Base-by-base conservation (phyloP, 345 rosid species). In the Viola odorata region DNA sequence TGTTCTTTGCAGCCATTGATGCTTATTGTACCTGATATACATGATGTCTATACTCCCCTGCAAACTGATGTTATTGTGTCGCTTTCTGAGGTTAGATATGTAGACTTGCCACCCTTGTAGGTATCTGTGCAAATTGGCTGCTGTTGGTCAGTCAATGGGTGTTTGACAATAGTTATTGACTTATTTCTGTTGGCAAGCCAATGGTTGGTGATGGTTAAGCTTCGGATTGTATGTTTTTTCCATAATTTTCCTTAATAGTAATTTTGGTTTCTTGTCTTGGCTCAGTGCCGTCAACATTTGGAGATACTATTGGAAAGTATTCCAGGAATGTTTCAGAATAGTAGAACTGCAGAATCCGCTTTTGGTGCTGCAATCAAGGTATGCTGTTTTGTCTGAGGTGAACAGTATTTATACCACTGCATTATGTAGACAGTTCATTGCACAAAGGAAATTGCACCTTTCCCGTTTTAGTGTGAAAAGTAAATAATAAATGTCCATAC, bases 351-450 rank as follows among this genome's bases (percentile, higher is more conserved):
- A 50, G 99, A 95, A 78, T 95, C 99, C 52, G 89, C 97, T 67
- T 95, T 95, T 76, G 95, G 97, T 78, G 97, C 99, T 57, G 97
- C 97, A 66, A 81, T 86, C 65, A 85, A 90, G 97, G 99, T 89
- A 78, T 72, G 61, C 14, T 14, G 38, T 57, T 75, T 56, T 66
- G 10, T 9, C 48, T 7, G 50, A 12, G 4, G 8, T 47, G 6
- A 3, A 10, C 10, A 8, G 8, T 45, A 8, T 45, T 10, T n/a
- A 45, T 10, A 47, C 11, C 13, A 10, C 13, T 47, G 5, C 50
- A 47, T 23, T 23, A 23, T 23, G 1, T 23, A 23, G 32, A 23
- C 32, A 0, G 32, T 23, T 23, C 32, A 23, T 23, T 23, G 32
- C 32, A 23, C 32, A 23, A 23, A 23, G 32, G 32, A 23, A 23